phyloP scores from a whole-genome alignment of 2,329 filamentous ascomycete genomes.

The Talaromyces sp. region DNA sequence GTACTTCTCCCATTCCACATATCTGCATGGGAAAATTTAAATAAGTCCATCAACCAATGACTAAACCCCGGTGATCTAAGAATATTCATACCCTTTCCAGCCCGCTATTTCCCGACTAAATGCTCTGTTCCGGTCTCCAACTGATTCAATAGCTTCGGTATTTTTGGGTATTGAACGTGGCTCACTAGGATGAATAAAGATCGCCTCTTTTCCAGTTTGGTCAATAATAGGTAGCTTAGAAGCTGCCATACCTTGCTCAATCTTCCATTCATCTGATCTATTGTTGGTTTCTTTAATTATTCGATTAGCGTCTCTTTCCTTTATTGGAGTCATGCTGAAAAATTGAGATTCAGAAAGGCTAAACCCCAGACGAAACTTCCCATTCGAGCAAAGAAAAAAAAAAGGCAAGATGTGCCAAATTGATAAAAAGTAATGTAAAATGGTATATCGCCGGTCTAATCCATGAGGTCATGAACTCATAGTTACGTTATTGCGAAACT shows the following conservation, averaged over 20 bases:
- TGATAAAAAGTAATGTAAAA: too few relatives aligned
- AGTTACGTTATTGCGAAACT: too few relatives aligned
- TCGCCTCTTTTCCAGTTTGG: conserved; percentile 38
- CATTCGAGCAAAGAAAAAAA: too few relatives aligned
- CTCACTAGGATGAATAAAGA: conserved; percentile 20
- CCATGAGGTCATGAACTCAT: too few relatives aligned
- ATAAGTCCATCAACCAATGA: conserved; percentile 1
- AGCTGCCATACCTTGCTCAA: conserved; percentile 49
- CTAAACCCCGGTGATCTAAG: not conserved
- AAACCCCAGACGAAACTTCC: too few relatives aligned
- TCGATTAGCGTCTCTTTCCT: too few relatives aligned
- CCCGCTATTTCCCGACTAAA: conserved; percentile 44
- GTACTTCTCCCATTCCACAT: conserved; percentile 67
- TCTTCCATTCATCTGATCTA: conserved; percentile 49
- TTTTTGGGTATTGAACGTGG: conserved; percentile 32
- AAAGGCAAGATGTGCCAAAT: too few relatives aligned
- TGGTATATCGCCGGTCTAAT: too few relatives aligned
- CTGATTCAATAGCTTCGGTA: conserved; percentile 36
- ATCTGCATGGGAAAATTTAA: conserved; percentile 31
- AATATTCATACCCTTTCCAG: conserved; percentile 40
- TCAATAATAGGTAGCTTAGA: conserved; percentile 46
- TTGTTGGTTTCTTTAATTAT: conserved; percentile 15
- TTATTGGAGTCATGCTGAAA: too few relatives aligned
- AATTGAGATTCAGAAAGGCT: too few relatives aligned
- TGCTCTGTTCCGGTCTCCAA: conserved; percentile 35